These are phyloP conservation scores for Leccinum incarnatum DNA, from an alignment of 768 basidiomycete species.

Conservation along the genomic window DNA sequence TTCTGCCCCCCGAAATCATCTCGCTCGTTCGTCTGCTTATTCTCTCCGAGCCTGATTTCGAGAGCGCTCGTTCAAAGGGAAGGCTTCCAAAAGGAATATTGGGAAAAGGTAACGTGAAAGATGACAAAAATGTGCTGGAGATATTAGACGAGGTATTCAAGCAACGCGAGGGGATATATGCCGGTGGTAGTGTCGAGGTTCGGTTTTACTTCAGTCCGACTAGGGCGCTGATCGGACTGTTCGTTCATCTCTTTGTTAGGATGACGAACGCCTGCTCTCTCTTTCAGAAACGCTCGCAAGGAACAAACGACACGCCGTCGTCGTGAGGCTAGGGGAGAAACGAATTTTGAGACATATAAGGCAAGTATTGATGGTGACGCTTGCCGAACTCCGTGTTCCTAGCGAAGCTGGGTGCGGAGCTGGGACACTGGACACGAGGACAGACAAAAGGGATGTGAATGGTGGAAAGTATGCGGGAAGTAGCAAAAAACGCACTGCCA, in stretches of 20 bases:
- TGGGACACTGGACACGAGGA: constrained; percentile 2
- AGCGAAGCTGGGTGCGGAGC: not conserved
- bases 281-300: constrained; percentile 27
- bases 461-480: not conserved
- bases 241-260: constrained; percentile 32
- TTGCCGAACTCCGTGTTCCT: constrained; percentile 1
- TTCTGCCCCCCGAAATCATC: constrained; percentile 55
- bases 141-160: constrained; percentile 50
- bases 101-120: constrained; percentile 2
- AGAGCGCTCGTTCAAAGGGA: constrained; percentile 53
- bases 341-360: constrained; percentile 46
- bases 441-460: not conserved
- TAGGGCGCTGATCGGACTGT: not conserved
- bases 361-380: constrained; percentile 8
- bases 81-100: constrained; percentile 72
- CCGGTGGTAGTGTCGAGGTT: constrained; percentile 41
- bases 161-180: constrained; percentile 44
- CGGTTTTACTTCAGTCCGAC: constrained; percentile 1
- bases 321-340: constrained; percentile 83
- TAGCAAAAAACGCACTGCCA: constrained; percentile 18
- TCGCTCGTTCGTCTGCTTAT: constrained; percentile 66
- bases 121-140: constrained; percentile 34
- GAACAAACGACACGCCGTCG: constrained; percentile 58
- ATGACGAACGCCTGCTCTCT: constrained; percentile 46
- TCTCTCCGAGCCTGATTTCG: constrained; percentile 56